Conservation (phyloP, 2,329 filamentous ascomycete species). For the Colletotrichum phormii region DNA sequence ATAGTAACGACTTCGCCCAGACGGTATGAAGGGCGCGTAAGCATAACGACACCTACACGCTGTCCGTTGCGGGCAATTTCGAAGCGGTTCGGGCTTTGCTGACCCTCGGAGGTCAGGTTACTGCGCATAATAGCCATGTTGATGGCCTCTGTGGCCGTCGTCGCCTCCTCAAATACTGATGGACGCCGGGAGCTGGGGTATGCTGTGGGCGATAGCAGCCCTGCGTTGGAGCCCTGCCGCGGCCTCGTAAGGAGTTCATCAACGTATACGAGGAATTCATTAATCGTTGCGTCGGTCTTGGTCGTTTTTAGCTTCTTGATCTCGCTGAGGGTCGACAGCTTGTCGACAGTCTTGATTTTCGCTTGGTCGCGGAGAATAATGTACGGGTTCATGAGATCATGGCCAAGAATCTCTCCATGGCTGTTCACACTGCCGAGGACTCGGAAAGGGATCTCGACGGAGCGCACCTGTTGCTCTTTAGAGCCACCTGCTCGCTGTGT, state of each 20-base stretch:
- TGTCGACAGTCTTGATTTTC: slow-evolving; percentile 66
- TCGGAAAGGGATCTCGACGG: slow-evolving; percentile 93
- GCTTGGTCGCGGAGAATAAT: slow-evolving; percentile 89
- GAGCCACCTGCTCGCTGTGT: slow-evolving; percentile 86
- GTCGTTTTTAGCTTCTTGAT: slow-evolving; percentile 34
- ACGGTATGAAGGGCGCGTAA: slow-evolving; percentile 88
- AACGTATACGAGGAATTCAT: slow-evolving; percentile 82
- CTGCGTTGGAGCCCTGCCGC: slow-evolving; percentile 63
- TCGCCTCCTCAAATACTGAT: slow-evolving; percentile 66
- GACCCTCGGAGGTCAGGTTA: slow-evolving; percentile 74
- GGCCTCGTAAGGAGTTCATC: slow-evolving; percentile 77
- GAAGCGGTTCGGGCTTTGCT: slow-evolving; percentile 90
- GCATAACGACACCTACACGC: slow-evolving; percentile 89
- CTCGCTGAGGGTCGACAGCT: slow-evolving; percentile 40
- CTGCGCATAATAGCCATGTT: slow-evolving; percentile 90
- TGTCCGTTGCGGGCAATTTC: slow-evolving; percentile 94
- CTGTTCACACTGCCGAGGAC: slow-evolving; percentile 93
- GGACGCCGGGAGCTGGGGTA: slow-evolving; percentile 65
- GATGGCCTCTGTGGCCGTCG: slow-evolving; percentile 84
- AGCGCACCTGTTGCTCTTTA: slow-evolving; percentile 85
- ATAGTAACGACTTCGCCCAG: slow-evolving; percentile 89
- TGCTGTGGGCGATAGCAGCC: slow-evolving; percentile 79
- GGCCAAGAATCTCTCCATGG: slow-evolving; percentile 87
- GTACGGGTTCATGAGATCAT: slow-evolving; percentile 95
- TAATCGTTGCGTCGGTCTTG: slow-evolving; percentile 46